phyloP scores from a whole-genome alignment of 306 rosid species.

The Carpinus viminea region DNA sequence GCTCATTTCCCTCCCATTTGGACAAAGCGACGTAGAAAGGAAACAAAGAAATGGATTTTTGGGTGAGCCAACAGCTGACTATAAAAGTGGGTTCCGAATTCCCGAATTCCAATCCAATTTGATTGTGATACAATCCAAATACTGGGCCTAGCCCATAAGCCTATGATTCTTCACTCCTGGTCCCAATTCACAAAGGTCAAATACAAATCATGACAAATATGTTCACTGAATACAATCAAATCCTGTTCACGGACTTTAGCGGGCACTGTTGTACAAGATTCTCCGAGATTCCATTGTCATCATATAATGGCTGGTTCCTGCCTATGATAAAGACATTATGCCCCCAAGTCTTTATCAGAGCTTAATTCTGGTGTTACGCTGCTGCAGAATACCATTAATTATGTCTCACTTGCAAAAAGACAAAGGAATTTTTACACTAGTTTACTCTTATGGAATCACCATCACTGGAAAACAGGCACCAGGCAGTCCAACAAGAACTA shows the following conservation, averaged over 20 bases:
- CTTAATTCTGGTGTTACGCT: not conserved
- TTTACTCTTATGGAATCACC: not conserved
- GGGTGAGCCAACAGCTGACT: not conserved
- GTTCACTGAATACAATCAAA: no score
- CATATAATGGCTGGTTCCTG: not conserved
- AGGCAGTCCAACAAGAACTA: conserved; percentile 8
- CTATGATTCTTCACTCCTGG: not conserved
- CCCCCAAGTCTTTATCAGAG: no score
- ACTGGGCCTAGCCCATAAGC: not conserved
- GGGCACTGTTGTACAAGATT: not conserved
- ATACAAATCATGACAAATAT: no score
- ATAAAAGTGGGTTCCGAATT: not conserved
- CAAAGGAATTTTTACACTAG: no score
- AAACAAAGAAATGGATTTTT: not conserved
- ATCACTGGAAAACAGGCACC: conserved; percentile 16
- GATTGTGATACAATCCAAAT: not conserved
- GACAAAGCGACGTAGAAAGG: not conserved
- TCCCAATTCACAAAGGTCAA: no score
- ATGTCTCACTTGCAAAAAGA: no score
- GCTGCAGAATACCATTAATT: not conserved
- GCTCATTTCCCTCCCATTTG: not conserved
- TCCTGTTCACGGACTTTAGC: not conserved
- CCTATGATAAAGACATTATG: no score
- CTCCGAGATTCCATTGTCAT: no score
- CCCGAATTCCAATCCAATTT: not conserved